Percentiles rank a stretch among this genome's conserved stretches.
Conservation (phyloP, 1,284 basidiomycete genomes). For the Abortiporus biennis region DNA sequence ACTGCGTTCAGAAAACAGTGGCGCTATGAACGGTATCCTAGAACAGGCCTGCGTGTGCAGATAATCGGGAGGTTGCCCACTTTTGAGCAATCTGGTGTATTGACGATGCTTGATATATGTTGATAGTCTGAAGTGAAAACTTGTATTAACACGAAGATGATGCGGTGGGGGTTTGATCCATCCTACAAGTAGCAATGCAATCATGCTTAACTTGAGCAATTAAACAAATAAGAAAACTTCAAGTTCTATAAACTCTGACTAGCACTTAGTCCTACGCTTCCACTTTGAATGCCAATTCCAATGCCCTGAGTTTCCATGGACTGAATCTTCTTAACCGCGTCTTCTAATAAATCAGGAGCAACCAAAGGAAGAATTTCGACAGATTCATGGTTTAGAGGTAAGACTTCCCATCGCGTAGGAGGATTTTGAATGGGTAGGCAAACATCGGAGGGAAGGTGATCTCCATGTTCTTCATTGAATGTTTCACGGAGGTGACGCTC, state of each 20-base stretch:
- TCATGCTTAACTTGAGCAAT: too few species aligned
- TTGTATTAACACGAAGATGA: too few species aligned
- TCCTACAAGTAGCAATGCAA: too few species aligned
- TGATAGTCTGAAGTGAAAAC: too few species aligned
- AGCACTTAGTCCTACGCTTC: neutral
- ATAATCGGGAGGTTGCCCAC: too few species aligned
- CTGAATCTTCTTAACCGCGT: conserved; percentile 34
- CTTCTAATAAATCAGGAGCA: conserved; percentile 47
- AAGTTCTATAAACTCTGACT: neutral
- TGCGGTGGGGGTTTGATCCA: too few species aligned
- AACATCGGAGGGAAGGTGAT: conserved; percentile 68
- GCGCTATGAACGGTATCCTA: too few species aligned
- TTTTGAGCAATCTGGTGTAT: too few species aligned
- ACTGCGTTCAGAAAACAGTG: too few species aligned
- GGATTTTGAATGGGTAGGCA: conserved; percentile 67
- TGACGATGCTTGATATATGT: too few species aligned
- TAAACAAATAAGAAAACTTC: too few species aligned
- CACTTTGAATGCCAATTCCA: neutral
- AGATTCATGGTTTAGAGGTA: conserved; percentile 45
- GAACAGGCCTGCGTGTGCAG: too few species aligned
- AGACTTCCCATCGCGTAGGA: conserved; percentile 64
- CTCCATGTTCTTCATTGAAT: conserved; percentile 69
- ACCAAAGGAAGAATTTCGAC: conserved; percentile 55
- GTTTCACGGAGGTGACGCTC: conserved; percentile 54
- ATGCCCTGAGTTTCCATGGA: neutral